Conservation (phyloP, 2,329 filamentous ascomycete species). For the Alternaria solani region DNA sequence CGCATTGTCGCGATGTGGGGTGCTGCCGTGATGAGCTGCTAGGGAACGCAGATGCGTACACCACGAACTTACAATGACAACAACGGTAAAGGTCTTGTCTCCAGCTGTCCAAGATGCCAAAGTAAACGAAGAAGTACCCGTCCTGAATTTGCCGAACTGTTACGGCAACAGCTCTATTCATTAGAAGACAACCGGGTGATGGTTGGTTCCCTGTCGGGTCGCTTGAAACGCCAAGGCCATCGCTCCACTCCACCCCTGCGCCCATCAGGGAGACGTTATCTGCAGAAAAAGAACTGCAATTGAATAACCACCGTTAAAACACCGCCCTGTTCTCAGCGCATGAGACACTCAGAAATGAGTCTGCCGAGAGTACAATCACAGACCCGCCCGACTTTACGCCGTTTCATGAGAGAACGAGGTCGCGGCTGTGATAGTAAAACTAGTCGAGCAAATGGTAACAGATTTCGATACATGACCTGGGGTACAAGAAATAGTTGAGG, state of each 20-base stretch:
- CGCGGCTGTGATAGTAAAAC: not conserved
- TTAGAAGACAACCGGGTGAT: not conserved
- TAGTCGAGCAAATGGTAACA: not conserved
- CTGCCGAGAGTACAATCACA: conserved; percentile 2
- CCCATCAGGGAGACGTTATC: conserved; percentile 14
- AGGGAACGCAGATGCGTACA: not conserved
- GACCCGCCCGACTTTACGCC: not conserved
- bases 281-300: conserved; percentile 10
- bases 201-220: conserved; percentile 4
- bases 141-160: not conserved
- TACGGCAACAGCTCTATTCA: not conserved
- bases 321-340: conserved; percentile 8
- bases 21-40: not conserved
- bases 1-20: not conserved
- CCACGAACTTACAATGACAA: not conserved
- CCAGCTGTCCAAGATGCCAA: not conserved
- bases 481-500: not conserved
- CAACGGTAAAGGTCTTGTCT: not conserved
- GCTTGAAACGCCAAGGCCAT: conserved; percentile 19
- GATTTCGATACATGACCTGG: not conserved
- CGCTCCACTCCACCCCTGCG: conserved; percentile 9
- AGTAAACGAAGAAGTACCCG: not conserved
- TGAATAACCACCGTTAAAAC: conserved; percentile 7
- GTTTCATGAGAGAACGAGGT: not conserved
- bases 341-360: conserved; percentile 1